Evolutionary conservation across 805 yeast species (phyloP), one percentile per base, ranked within the genome.

Genomic region (Lachancea kluyveri): DNA sequence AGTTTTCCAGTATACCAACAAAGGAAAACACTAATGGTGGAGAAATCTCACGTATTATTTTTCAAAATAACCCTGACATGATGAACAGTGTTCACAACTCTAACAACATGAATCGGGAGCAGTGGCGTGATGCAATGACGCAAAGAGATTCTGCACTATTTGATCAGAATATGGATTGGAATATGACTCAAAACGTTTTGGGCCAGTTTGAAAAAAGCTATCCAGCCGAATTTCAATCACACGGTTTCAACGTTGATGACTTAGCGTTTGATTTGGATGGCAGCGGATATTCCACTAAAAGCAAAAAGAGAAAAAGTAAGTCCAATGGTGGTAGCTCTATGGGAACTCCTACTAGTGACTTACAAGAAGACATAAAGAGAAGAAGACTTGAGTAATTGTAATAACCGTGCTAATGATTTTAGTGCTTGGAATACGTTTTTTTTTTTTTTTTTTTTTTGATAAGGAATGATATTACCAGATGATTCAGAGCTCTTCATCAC

Each of bases 1-100:
- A 78, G 50, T 84, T 77, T 43, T 66, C 45, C 5, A 49, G 65
- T 21, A 75, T 81, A 24, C 82, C 84, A n/a, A 67, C 58, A 1
- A 41, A 56, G 20, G 60, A 56, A 30, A 56, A 56, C 39, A 60
- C 59, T n/a, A 57, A 57, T 37, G 59, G 60, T 32, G 62, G 63
- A 6, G 60, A 57, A 31, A 41, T 58, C 14, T 43, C 59, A 6
- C 51, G 54, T 21, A 46, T 55, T 11, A 30, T 58, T 11, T 58
- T 56, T 28, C 61, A 57, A 35, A 50, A 52, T 37, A 50, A 54
- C 35, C 50, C 55, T 10, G 60, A 56, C 41, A 55, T 51, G 61
- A 43, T 52, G 47, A 24, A 24, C 12, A 42, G 39, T 26, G 57
- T 50, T 8, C 33, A 32, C 7, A 42, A 43, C 24, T 46, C 50